phyloP scores from a whole-genome alignment of 2,329 filamentous ascomycete genomes.

The Pseudogymnoascus sp. region DNA sequence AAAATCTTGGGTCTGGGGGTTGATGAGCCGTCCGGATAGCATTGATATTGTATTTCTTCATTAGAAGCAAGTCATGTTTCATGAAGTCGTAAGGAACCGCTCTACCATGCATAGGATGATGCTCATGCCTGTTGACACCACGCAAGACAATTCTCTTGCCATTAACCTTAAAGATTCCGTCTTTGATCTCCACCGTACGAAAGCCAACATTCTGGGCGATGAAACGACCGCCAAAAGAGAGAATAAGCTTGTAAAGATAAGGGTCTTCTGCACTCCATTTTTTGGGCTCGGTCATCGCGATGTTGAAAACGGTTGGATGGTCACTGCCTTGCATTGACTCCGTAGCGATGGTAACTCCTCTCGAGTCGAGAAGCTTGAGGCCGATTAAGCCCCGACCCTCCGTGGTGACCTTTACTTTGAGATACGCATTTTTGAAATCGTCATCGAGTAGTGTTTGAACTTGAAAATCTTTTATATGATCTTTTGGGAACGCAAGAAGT shows the following conservation, averaged over 20 bases:
- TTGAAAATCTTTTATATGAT: conserved; percentile 36
- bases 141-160: conserved; percentile 44
- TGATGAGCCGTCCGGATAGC: conserved; percentile 64
- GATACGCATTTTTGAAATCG: conserved; percentile 37
- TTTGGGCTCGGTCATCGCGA: conserved; percentile 35
- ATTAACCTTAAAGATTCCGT: conserved; percentile 44
- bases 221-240: conserved; percentile 28
- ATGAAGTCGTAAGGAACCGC: conserved; percentile 46
- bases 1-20: conserved; percentile 53
- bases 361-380: conserved; percentile 39
- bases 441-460: conserved; percentile 39
- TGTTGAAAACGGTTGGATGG: conserved; percentile 12
- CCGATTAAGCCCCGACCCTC: conserved; percentile 23
- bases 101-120: conserved; percentile 45
- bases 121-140: conserved; percentile 40
- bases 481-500: conserved; percentile 40
- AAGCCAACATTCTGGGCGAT: conserved; percentile 42
- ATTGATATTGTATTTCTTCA: conserved; percentile 60
- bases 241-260: conserved; percentile 40
- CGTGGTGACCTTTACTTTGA: conserved; percentile 33
- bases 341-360: conserved; percentile 29
- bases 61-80: conserved; percentile 46
- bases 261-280: conserved; percentile 50
- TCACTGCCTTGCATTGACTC: conserved; percentile 12
- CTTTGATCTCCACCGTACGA: conserved; percentile 43